These are phyloP conservation scores for Umbellularia californica DNA, from an alignment of 164 flowering plant genomes.

Conservation along the genomic window DNA sequence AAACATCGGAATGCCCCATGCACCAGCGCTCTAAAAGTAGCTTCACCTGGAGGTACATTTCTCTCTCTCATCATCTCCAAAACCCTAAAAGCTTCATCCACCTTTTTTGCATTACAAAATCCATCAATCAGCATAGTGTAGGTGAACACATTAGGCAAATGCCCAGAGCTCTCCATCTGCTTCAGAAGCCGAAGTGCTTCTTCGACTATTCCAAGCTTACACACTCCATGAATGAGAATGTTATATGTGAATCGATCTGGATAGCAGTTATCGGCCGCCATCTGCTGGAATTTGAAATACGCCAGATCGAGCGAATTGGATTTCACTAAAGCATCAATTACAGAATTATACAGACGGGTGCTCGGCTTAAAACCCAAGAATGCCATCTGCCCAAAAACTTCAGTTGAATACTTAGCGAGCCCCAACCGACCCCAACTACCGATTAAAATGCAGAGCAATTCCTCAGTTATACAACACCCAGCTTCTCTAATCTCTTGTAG, in stretches of 20 bases:
- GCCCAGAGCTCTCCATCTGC: slow-evolving; percentile 70
- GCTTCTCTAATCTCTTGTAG: slow-evolving; percentile 47
- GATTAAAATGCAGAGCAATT: slow-evolving; percentile 64
- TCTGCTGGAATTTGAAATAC: slow-evolving; percentile 87
- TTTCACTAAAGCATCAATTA: slow-evolving; percentile 78
- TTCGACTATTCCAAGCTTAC: slow-evolving; percentile 76
- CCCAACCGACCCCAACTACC: slow-evolving; percentile 95
- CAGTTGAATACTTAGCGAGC: slow-evolving; percentile 71
- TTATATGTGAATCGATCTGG: slow-evolving; percentile 93
- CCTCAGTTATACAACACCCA: slow-evolving; percentile 53
- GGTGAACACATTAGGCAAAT: slow-evolving; percentile 67
- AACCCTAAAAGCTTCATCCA: slow-evolving; percentile 61
- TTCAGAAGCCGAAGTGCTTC: slow-evolving; percentile 82
- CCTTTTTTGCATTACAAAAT: slow-evolving; percentile 65
- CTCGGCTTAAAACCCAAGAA: slow-evolving; percentile 64
- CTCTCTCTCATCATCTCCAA: slow-evolving; percentile 59
- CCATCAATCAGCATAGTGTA: slow-evolving; percentile 83
- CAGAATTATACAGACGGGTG: slow-evolving; percentile 85
- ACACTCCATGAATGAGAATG: slow-evolving; percentile 86
- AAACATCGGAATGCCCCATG: slow-evolving; percentile 67
- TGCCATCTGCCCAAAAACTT: slow-evolving; percentile 80
- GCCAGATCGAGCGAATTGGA: slow-evolving; percentile 86
- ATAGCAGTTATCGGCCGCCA: slow-evolving; percentile 65
- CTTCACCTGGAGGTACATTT: slow-evolving; percentile 68
- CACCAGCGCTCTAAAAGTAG: slow-evolving; percentile 78